Percentiles rank a stretch among this genome's conserved stretches.
phyloP scores from a whole-genome alignment of 2,329 filamentous ascomycete genomes.

The Aspergillus brasiliensis region DNA sequence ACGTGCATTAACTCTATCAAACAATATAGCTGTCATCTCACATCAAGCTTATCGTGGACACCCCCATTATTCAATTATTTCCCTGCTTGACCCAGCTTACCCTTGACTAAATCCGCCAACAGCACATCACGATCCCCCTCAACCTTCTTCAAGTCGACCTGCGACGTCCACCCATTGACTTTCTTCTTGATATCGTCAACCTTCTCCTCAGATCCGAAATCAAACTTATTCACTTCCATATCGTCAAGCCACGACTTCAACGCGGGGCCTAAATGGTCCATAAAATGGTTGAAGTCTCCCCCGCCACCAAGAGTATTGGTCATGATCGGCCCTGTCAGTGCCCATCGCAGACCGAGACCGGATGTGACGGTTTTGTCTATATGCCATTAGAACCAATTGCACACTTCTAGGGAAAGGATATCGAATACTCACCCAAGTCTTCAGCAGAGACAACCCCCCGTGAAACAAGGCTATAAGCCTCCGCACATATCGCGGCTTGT shows the following conservation, averaged over 20 bases:
- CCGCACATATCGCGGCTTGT: constrained; percentile 43
- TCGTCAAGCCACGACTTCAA: constrained; percentile 17
- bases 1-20: too few relatives aligned
- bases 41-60: too few relatives aligned
- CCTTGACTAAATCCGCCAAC: not conserved
- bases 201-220: not conserved
- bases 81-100: not conserved
- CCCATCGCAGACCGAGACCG: constrained; percentile 20
- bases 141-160: not conserved
- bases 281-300: constrained; percentile 19
- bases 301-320: constrained; percentile 20
- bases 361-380: constrained; percentile 19
- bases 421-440: constrained; percentile 15
- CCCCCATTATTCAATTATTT: too few relatives aligned
- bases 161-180: not conserved
- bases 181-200: not conserved
- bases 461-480: constrained; percentile 39
- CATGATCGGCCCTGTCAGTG: constrained; percentile 18
- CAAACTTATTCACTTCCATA: constrained; percentile 15
- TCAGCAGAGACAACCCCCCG: constrained; percentile 31
- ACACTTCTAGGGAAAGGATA: not conserved
- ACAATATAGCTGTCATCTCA: too few relatives aligned
- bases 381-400: not conserved
- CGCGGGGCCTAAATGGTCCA: constrained; percentile 19
- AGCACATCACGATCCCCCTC: not conserved